phyloP scores from a whole-genome alignment of 2,329 filamentous ascomycete species.

The Aaosphaeria arxii region DNA sequence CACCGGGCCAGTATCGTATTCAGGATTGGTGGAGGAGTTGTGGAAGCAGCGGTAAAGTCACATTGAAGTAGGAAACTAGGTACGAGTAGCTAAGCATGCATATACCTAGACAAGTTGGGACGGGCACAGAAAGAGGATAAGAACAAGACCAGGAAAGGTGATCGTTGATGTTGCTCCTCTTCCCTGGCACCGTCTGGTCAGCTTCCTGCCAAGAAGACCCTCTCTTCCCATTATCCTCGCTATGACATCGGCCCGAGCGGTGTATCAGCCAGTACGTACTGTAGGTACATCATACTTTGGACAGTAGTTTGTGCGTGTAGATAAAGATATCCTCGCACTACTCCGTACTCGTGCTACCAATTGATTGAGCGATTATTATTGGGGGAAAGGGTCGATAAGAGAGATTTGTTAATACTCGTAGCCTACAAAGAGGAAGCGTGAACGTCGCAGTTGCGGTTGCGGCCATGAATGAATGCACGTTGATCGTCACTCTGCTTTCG shows the following conservation, averaged over 20 bases:
- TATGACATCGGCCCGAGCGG: not conserved
- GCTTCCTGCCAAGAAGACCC: too few relatives aligned
- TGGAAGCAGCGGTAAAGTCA: constrained; percentile 28
- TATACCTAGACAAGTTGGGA: constrained; percentile 16
- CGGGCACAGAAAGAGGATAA: constrained; percentile 14
- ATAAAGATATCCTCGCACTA: too few relatives aligned
- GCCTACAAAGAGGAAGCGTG: too few relatives aligned
- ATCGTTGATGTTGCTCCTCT: not conserved
- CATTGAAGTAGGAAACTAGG: constrained; percentile 18
- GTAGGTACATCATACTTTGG: not conserved
- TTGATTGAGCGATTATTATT: too few relatives aligned
- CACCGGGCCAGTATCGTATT: constrained; percentile 17
- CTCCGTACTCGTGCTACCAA: too few relatives aligned
- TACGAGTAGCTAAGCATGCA: constrained; percentile 7
- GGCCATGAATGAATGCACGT: too few relatives aligned
- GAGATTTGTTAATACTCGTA: too few relatives aligned
- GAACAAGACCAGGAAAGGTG: constrained; percentile 12
- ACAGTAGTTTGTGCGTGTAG: not conserved
- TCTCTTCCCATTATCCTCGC: not conserved
- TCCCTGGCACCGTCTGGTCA: too few relatives aligned
- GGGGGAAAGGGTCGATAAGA: too few relatives aligned
- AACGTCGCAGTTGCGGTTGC: too few relatives aligned
- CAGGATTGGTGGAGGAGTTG: not conserved
- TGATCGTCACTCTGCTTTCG: too few relatives aligned
- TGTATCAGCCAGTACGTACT: not conserved